These are phyloP conservation scores for Phlegmacium glaucopus DNA, from an alignment of 768 basidiomycete genomes.

Conservation along the genomic window DNA sequence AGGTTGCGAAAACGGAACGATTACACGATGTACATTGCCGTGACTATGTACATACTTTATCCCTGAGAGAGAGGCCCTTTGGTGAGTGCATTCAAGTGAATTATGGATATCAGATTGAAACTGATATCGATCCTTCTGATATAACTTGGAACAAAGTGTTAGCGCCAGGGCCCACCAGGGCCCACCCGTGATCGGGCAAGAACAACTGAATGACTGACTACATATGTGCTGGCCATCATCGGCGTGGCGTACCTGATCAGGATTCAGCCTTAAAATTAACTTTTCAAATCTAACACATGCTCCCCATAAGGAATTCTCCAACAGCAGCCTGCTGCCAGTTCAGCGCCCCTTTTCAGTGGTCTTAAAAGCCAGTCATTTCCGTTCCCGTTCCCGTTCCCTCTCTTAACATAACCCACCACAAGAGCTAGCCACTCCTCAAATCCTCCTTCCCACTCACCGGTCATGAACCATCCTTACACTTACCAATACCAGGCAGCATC, in stretches of 20 bases:
- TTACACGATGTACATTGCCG: too few relatives aligned
- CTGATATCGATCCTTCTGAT: slow-evolving; percentile 17
- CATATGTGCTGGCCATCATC: slow-evolving; percentile 14
- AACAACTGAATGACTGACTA: slow-evolving; percentile 9
- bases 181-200: slow-evolving; percentile 22
- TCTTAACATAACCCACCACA: background rate
- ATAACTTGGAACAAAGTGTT: background rate
- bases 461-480: background rate
- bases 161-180: too few relatives aligned
- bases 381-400: slow-evolving; percentile 15
- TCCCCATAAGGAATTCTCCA: slow-evolving; percentile 26
- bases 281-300: slow-evolving; percentile 25
- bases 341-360: slow-evolving; percentile 15
- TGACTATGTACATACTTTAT: too few relatives aligned
- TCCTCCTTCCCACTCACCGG: too few relatives aligned
- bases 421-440: background rate
- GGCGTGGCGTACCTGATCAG: slow-evolving; percentile 30
- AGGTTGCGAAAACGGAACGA: too few relatives aligned
- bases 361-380: slow-evolving; percentile 21
- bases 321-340: slow-evolving; percentile 7
- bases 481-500: slow-evolving; percentile 1
- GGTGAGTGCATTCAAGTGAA: too few relatives aligned
- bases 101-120: too few relatives aligned
- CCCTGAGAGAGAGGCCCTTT: too few relatives aligned
- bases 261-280: slow-evolving; percentile 22